Evolutionary conservation across 2,329 filamentous ascomycete species (phyloP), one percentile per base, ranked within the genome.

Genomic region (Sporothrix humicola): DNA sequence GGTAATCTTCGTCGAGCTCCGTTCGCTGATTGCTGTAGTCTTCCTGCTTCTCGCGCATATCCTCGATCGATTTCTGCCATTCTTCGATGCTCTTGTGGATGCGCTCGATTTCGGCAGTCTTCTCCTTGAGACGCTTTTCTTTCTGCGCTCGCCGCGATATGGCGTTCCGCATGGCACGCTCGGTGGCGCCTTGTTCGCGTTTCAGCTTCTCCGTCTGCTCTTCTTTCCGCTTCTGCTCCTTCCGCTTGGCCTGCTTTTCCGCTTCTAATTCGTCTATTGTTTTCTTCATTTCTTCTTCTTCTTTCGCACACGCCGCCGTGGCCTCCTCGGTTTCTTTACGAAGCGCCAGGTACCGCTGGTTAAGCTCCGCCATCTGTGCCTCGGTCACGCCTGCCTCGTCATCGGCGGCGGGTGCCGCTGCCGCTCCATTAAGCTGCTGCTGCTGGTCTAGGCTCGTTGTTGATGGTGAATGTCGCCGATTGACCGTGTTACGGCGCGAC

Each of bases 201-300:
- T 92, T 93, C 72, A 98, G 83, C 79, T 94, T 94, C 61, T 93
- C 91, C 68, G 94, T 98, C 69, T 91, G 92, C 78, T 97, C 94
- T 76, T 98, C 95, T 81, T 97, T 97, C 79, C 97, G 93, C 80
- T 93, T 96, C 72, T 96, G 86, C 23, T 91, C 87, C 75, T 91
- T 91, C 78, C 88, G 91, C 80, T 97, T 90, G 69, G 91, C 88
- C 77, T 97, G 93, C 74, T 93, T 92, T 78, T 97, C 93, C 74
- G 90, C 90, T 72, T 91, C 89, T 46, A 97, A 80, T 61, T 93
- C 89, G 54, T 89, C 87, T 76, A 93, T 83, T 71, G 88, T 83
- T n/a, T 86, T 84, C 76, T 88, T 89, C 74, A 89, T 90, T 71
- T 95, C 93, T 52, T 89, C 89, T 73, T 93, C 90, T 75, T 95